Evolutionary conservation across 164 flowering plant species (phyloP), one percentile per base, ranked within the genome.

Genomic region (Cinnamomum micranthum): DNA sequence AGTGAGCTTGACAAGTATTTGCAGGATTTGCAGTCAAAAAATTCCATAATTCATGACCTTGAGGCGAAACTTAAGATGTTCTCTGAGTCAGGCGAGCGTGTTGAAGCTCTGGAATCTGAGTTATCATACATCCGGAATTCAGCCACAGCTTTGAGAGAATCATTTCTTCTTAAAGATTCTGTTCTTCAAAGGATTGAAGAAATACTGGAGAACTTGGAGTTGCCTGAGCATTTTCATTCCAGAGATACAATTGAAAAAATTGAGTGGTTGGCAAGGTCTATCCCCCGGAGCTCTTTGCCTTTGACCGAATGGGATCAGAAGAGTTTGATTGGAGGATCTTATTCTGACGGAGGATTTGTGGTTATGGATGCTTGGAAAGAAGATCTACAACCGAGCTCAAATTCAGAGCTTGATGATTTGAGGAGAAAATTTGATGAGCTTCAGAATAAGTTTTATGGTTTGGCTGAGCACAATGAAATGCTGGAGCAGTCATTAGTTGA

Each of bases 401-500:
- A 80, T 84, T 62, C 84, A 13, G 83, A 70, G 19, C 22, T 75
- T 63, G 97, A 92, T 75, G 97, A 91, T 71, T 68, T 88, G 73
- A 87, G 86, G 81, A 91, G 82, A 79, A 86, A 90, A 77, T 88
- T 81, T 79, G 99, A 96, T 76, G 98, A 96, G 75, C 86, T 96
- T 27, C 92, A 94, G 70, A 82, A 79, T 76, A 96, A 86, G 82
- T 91, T 88, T 76, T 92, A 88, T 83, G 93, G 86, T 68, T 77
- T 96, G 82, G 98, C 99, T 69, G 98, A 96, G 79, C 98, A 96
- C 81, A 96, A 91, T 84, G 99, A 94, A 81, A 94, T 96, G 97
- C 87, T 96, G 73, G 97, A 94, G 75, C 99, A 96, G 74, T 96
- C 99, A 28, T 89, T 96, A 75, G 82, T 94, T 95, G 94, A 94